Evolutionary conservation across 495 filamentous ascomycete genomes (phyloP), one percentile per base, ranked within the genome.

Genomic region (Xeromyces bisporus): DNA sequence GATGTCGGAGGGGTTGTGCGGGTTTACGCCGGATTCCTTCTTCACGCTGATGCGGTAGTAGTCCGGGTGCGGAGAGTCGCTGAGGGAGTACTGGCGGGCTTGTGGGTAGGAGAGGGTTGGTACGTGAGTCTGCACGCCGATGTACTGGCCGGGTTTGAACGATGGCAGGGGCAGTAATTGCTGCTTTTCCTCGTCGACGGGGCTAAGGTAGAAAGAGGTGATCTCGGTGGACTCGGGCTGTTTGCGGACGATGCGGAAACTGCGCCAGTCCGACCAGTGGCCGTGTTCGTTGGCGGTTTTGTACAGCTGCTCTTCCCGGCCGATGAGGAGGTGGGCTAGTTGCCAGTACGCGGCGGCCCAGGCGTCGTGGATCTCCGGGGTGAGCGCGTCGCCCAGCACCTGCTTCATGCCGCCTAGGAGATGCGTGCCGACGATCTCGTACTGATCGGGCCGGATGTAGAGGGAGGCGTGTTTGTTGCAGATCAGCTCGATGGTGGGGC

Each of bases 391-490:
- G 8, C 75, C 75, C 1, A 82, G 64, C 0, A 83, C 72, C 29
- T 67, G 45, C 30, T 66, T 66, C 58, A 85, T 77, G 18, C 75
- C 73, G 29, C 64, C 66, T 31, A 85, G 60, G 6, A 83, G 66
- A 51, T 69, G 64, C 40, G 64, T 64, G 33, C 71, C 78, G 17
- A 85, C 78, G 29, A 78, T 67, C 26, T 65, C 45, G 55, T 82
- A 83, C 35, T 77, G 66, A 6, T 67, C 73, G 14, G 78, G 68
- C 34, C 64, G 51, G 40, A 85, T 71, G 50, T 71, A 71, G 18
- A 83, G 67, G 0, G 71, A 77, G 26, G 70, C 77, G 39, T 85
- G 78, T 52, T 81, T 82, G 50, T 78, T 64, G 45, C 73, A 73
- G 45, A 85, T 81, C 39, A 72, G 62, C 49, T 75, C 71, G n/a